A percentile compares a stretch with the other conserved stretches of the same genome.
Evolutionary conservation across 2,329 filamentous ascomycete genomes (phyloP).

Genomic region (Sclerotinia subarctica): DNA sequence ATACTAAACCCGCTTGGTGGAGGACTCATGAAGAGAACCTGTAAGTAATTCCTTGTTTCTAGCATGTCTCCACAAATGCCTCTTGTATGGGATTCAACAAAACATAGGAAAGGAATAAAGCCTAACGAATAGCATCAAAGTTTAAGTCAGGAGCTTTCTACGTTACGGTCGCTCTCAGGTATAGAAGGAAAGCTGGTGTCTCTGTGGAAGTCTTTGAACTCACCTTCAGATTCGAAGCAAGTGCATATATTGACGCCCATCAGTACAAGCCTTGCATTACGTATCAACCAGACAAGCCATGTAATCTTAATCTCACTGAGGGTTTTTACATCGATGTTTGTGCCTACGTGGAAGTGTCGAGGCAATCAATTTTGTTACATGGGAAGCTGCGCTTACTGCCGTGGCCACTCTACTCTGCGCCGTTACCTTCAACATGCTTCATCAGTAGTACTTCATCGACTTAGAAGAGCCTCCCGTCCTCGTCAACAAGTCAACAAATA

Average conservation of each 20-base stretch:
- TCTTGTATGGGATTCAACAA: not conserved
- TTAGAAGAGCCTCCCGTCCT: not conserved
- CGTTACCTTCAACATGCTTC: not conserved
- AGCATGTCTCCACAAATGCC: not conserved
- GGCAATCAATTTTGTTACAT: not conserved
- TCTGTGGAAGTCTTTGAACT: conserved; percentile 2
- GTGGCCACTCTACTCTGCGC: not conserved
- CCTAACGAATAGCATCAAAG: conserved; percentile 18
- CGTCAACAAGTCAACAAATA: not conserved
- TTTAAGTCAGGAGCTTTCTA: conserved; percentile 23
- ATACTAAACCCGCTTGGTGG: conserved; percentile 21
- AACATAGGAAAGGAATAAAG: conserved; percentile 7
- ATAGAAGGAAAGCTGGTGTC: conserved; percentile 19
- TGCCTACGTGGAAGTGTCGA: not conserved
- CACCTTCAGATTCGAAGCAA: conserved; percentile 23
- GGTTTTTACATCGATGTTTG: conserved; percentile 17
- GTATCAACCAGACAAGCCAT: conserved; percentile 16
- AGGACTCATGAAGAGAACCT: conserved; percentile 22
- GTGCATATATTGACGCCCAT: conserved; percentile 25
- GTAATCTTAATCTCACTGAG: conserved; percentile 21
- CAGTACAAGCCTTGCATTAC: conserved; percentile 23
- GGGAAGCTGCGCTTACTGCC: not conserved
- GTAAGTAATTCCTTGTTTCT: conserved; percentile 7
- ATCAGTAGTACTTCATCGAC: not conserved
- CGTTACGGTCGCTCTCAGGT: conserved; percentile 20